Percentiles rank a stretch among this genome's conserved stretches.
These are phyloP conservation scores for Dictyostelium citrinum DNA, from an alignment of 78 protist species.

Conservation along the genomic window DNA sequence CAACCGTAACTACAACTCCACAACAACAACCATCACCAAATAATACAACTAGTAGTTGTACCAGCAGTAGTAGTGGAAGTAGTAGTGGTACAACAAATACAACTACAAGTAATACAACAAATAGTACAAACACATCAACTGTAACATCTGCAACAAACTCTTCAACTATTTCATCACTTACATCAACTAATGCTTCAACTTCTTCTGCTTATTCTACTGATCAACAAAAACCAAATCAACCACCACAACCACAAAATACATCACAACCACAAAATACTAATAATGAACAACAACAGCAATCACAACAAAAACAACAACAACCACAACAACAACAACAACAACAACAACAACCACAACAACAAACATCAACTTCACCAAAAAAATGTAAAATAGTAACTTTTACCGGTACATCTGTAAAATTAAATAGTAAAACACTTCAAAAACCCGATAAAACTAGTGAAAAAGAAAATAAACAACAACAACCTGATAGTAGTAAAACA, in stretches of 20 bases:
- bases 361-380: background rate
- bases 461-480: slow-evolving; percentile 10
- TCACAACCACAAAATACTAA: slow-evolving; percentile 1
- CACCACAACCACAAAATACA: background rate
- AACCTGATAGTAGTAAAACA: slow-evolving; percentile 3
- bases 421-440: background rate
- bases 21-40: background rate
- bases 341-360: slow-evolving; percentile 31
- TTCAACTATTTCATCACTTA: background rate
- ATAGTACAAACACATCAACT: slow-evolving; percentile 18
- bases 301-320: slow-evolving; percentile 20
- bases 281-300: no score
- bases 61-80: background rate
- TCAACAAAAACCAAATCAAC: background rate
- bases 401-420: slow-evolving; percentile 64
- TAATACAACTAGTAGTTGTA: background rate
- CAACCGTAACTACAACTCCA: background rate
- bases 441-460: background rate
- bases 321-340: background rate
- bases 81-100: background rate
- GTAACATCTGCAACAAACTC: background rate
- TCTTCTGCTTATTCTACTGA: background rate
- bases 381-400: slow-evolving; percentile 78
- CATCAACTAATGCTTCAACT: background rate
- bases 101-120: background rate